Base-by-base conservation (phyloP, 2,329 filamentous ascomycete species). In the Cercospora nicotianae region DNA sequence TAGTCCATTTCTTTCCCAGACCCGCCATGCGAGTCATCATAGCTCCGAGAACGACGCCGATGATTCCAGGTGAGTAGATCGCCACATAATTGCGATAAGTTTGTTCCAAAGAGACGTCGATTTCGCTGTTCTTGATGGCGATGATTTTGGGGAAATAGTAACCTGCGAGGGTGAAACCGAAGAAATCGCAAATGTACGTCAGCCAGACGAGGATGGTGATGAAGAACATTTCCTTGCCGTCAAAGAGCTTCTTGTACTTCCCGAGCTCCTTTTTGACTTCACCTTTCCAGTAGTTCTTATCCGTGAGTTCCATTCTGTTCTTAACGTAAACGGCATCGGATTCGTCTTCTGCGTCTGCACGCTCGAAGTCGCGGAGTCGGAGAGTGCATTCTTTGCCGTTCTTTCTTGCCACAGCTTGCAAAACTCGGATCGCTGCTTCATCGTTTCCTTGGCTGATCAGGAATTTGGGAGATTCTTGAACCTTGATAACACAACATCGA, bases 381-480 rank as follows among this genome's bases (percentile, higher is more conserved):
- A 82, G 58, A 2, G 69, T 72, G 61, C 78, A 80, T 1, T 74
- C 69, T 12, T 71, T 75, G 45, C 76, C 76, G 73, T 84, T 84
- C 73, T 80, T 78, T 45, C 79, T 77, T 5, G 82, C 80, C n/a
- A 83, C 79, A 36, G 80, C 75, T 26, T 82, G 74, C 13, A 84
- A 74, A 1, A 82, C 81, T 30, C 75, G 74, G 55, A 88, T 81
- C 0, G 87, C 82, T 66, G 84, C 79, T 2, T 78, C 82, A 60
- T 89, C 87, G 26, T 81, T 76, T 9, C 86, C 86, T 12, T 81
- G 79, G 51, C 83, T 84, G 7, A 89, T 78, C 5, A 87, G 80
- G 70, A 86, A 89, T 72, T 89, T 89, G 0, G 87, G 87, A 1
- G 86, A 87, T 72, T 89, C 87, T 68, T 82, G 82, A 58, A 89